Evolutionary conservation across 2,329 filamentous ascomycete species (phyloP), one percentile per base, ranked within the genome.

Genomic region (Fusarium abutilonis): DNA sequence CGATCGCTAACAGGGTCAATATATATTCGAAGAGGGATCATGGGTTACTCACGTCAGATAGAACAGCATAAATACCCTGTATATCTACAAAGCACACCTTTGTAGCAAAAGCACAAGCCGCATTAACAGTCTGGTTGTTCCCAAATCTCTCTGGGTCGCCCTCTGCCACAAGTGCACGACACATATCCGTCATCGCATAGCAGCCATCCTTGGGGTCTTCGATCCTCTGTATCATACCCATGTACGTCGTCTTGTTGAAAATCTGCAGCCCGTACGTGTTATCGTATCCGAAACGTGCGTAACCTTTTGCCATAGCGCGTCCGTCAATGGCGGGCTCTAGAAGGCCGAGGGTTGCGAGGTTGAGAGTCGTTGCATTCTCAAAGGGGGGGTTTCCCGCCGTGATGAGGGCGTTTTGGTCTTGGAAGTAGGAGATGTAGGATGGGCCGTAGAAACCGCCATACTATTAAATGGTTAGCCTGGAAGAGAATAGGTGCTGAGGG

Each of bases 361-460:
- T 72, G 2, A 84, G 61, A 1, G 77, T 72, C 1, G 83, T 83
- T 44, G 80, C 82, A 3, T 73, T 71, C 14, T 79, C 78, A 7
- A 62, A 56, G 1, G 49, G 14, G 0, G 53, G 39, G 0, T 60
- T 55, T 7, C 51, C 54, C 1, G 53, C 41, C 0, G 60, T 0
- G 29, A 70, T 66, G 47, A 76, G 77, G 8, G 76, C 69, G 59
- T 91, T 91, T 73, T 90, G 86, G 35, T 83, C 72, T 66, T 87
- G 80, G 74, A 80, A 82, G 32, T 79, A 71, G 3, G 76, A 75
- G 11, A 85, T 83, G 66, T 89, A 86, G 0, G 81, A 79, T 1
- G 87, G 87, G 0, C 85, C 88, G 66, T 89, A 91, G 56, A 86
- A 84, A 4, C 89, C 89, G 15, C 86, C 83, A 72, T 90, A 88